Base-by-base conservation (phyloP, 1,284 basidiomycete genomes). In the Thelephora terrestris region DNA sequence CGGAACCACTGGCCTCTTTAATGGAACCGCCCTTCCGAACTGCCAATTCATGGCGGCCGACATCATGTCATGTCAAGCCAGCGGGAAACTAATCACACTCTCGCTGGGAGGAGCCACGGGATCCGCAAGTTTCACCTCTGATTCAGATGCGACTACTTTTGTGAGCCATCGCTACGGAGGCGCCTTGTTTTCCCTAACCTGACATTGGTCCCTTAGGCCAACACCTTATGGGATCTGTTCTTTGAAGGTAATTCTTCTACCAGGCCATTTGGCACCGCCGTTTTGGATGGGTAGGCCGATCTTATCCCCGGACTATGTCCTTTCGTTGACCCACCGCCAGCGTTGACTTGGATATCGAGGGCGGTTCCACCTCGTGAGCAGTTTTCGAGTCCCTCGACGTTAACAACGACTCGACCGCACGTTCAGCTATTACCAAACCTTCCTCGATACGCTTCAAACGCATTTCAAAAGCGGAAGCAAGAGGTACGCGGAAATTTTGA, bases 271-370 rank as follows among this genome's bases (percentile, higher is more conserved):
- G 81, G 81, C 14, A 57, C 62, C 38, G 80, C 77, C 2, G 74
- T 82, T 7, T 68, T 85, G 12, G 82, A 85, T 53, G 82, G 81
- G 78, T 80, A 52, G 20, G 69, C 62, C 5, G 9, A 27, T 27
- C 25, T 27, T 16, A 7, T 16, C 7, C n/a, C 2, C 9, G 14
- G 12, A 18, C 9, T 7, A 39, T n/a, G 4, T 16, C 37, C 21
- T 18, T 16, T 5, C 37, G 25, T 27, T 27, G 25, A 27, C 9
- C 25, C 25, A 9, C 25, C 25, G 38, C 5, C 46, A 80, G 79
- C 34, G 63, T 84, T 47, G 81, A 84, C 56, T 62, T 84, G 40
- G 81, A 84, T 57, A 78, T 84, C 50, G 81, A 84, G 63, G 76
- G 78, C 21, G 81, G 81, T 5, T 61, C 63, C 4, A 68, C 70